Evolutionary conservation across 306 rosid genomes (phyloP).

Genomic region (Prunus mongolica): DNA sequence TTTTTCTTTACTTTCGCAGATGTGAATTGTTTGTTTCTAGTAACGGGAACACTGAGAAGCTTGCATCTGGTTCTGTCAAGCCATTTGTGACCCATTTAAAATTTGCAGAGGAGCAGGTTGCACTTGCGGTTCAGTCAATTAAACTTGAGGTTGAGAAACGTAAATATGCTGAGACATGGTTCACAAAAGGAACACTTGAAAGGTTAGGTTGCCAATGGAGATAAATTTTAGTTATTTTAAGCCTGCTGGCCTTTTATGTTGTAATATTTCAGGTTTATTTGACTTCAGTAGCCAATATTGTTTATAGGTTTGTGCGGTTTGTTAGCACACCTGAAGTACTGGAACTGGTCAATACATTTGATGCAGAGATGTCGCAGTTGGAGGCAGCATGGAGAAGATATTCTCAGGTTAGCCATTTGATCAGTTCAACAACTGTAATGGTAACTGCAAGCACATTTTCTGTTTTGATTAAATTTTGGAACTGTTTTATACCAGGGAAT

Average conservation of each 20-base stretch:
- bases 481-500: constrained; percentile 54
- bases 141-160: constrained; percentile 70
- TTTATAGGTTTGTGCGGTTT: constrained; percentile 81
- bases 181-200: constrained; percentile 96
- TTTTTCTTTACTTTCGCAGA: constrained; percentile 39
- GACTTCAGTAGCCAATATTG: constrained; percentile 11
- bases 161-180: constrained; percentile 67
- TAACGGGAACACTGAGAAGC: constrained; percentile 72
- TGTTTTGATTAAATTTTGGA: constrained; percentile 29
- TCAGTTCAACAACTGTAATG: constrained; percentile 8
- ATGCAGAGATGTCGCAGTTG: constrained; percentile 92
- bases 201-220: constrained; percentile 44
- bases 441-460: not conserved
- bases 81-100: constrained; percentile 84
- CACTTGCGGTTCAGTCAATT: constrained; percentile 61
- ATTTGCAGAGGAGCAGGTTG: constrained; percentile 84
- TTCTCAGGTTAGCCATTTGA: constrained; percentile 57
- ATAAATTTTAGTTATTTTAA: not conserved
- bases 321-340: constrained; percentile 86
- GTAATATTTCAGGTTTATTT: constrained; percentile 14
- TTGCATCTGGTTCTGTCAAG: constrained; percentile 85
- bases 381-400: constrained; percentile 78
- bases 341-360: constrained; percentile 75
- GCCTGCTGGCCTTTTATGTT: not conserved
- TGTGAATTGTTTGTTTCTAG: constrained; percentile 81